Conservation (phyloP, 768 basidiomycete species). For the Amanita subjunquillea region DNA sequence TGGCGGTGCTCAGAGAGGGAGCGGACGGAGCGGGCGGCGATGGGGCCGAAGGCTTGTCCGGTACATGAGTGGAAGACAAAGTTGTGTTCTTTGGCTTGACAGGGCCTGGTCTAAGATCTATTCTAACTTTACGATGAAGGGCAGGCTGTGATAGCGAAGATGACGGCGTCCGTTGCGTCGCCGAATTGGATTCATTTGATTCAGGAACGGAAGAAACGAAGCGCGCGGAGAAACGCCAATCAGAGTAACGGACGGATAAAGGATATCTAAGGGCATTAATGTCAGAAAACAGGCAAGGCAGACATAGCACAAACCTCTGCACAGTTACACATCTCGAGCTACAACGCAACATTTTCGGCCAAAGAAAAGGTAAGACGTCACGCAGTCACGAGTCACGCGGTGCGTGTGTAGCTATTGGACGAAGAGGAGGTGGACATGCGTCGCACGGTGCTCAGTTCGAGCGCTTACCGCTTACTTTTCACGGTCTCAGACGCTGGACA, state of each 20-base stretch:
- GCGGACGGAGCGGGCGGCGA: constrained; percentile 15
- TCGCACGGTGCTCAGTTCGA: no score
- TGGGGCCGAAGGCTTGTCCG: constrained; percentile 20
- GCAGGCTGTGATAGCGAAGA: constrained; percentile 5
- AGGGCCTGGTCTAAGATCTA: constrained; percentile 58
- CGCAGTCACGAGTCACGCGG: neutral
- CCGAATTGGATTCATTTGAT: neutral
- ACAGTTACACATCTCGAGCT: constrained; percentile 8
- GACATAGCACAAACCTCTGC: constrained; percentile 6
- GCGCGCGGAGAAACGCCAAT: constrained; percentile 4
- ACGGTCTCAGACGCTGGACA: neutral
- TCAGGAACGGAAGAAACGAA: constrained; percentile 9
- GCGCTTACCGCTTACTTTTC: neutral
- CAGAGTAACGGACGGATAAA: neutral
- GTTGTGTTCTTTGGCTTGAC: constrained; percentile 29
- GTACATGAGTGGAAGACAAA: constrained; percentile 14
- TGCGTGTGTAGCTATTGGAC: no score
- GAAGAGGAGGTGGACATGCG: neutral
- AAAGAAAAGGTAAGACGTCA: neutral
- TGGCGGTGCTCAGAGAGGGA: constrained; percentile 21
- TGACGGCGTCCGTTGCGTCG: neutral
- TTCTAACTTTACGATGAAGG: constrained; percentile 28
- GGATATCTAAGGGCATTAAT: neutral
- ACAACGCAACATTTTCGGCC: constrained; percentile 11
- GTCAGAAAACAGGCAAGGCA: neutral